Percentiles rank a stretch among this genome's conserved stretches.
These are phyloP conservation scores for Ophiostoma pallidulum DNA, from an alignment of 2,329 filamentous ascomycete species.

Conservation along the genomic window DNA sequence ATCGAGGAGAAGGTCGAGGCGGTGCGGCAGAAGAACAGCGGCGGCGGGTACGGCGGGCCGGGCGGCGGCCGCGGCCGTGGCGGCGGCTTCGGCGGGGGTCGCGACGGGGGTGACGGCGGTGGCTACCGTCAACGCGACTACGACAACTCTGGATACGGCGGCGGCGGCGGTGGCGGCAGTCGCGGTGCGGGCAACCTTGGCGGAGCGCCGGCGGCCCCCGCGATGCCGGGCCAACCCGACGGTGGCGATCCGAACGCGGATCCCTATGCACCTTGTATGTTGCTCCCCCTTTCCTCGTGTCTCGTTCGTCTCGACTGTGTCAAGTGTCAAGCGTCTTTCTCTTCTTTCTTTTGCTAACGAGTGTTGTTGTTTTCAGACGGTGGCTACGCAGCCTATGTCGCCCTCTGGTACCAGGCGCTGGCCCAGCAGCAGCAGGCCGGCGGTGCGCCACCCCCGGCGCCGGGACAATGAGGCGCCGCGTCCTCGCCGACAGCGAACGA, in stretches of 20 bases:
- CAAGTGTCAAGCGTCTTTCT: no score
- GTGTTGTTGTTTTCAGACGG: no score
- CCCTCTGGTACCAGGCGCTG: conserved; percentile 69
- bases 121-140: conserved; percentile 40
- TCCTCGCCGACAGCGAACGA: not conserved
- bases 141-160: conserved; percentile 39
- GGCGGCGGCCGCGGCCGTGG: conserved; percentile 34
- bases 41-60: conserved; percentile 32
- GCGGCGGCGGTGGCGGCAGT: conserved; percentile 35
- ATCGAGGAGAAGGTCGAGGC: conserved; percentile 91
- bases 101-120: conserved; percentile 43
- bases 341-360: not conserved
- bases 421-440: conserved; percentile 23
- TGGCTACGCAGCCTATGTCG: conserved; percentile 71
- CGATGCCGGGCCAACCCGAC: conserved; percentile 29
- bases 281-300: no score
- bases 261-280: conserved; percentile 67
- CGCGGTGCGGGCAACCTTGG: conserved; percentile 31
- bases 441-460: conserved; percentile 8
- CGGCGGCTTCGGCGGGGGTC: conserved; percentile 30
- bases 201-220: conserved; percentile 40
- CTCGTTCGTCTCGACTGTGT: no score
- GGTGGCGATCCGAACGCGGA: conserved; percentile 46
- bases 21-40: conserved; percentile 52
- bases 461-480: conserved; percentile 3